Evolutionary conservation across 2,329 filamentous ascomycete genomes (phyloP).

Genomic region (Curvularia verruculosa): DNA sequence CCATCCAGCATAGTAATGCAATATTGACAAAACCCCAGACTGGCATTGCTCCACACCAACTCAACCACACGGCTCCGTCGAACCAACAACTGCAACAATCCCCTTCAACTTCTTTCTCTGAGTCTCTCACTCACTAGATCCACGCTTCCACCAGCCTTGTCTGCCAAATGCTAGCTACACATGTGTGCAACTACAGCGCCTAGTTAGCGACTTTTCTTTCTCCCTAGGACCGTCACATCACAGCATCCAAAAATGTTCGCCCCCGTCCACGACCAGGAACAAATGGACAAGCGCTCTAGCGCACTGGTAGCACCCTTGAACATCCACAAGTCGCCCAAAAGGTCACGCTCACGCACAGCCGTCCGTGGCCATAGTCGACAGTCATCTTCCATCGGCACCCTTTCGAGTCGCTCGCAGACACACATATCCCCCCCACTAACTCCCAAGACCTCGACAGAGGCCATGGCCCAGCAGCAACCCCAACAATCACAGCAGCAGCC

Average conservation of each 20-base stretch:
- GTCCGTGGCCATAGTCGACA: conserved; percentile 37
- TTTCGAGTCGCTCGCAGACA: conserved; percentile 40
- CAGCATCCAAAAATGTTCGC: conserved; percentile 38
- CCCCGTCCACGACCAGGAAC: conserved; percentile 32
- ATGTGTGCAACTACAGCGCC: conserved; percentile 32
- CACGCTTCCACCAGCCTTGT: conserved; percentile 15
- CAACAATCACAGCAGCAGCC: conserved; percentile 21
- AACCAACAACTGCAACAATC: not conserved
- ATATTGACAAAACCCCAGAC: conserved; percentile 10
- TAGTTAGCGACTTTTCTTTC: conserved; percentile 33
- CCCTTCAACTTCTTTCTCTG: not conserved
- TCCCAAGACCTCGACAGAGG: conserved; percentile 71
- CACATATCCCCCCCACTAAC: conserved; percentile 81
- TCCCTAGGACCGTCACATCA: conserved; percentile 3
- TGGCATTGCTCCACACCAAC: conserved; percentile 22
- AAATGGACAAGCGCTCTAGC: conserved; percentile 43
- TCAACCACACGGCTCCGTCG: conserved; percentile 11
- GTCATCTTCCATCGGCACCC: conserved; percentile 40
- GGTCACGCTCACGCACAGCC: conserved; percentile 32
- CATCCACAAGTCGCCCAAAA: conserved; percentile 45
- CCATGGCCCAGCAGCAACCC: conserved; percentile 53
- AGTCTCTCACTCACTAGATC: conserved; percentile 4
- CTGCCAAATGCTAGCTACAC: conserved; percentile 36
- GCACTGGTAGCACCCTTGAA: conserved; percentile 47
- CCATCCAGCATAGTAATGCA: conserved; percentile 41